A percentile compares a stretch with the other conserved stretches of the same genome.
Evolutionary conservation across 73 alveolate genomes (phyloP).

Genomic region (Paraurostyla sp.): DNA sequence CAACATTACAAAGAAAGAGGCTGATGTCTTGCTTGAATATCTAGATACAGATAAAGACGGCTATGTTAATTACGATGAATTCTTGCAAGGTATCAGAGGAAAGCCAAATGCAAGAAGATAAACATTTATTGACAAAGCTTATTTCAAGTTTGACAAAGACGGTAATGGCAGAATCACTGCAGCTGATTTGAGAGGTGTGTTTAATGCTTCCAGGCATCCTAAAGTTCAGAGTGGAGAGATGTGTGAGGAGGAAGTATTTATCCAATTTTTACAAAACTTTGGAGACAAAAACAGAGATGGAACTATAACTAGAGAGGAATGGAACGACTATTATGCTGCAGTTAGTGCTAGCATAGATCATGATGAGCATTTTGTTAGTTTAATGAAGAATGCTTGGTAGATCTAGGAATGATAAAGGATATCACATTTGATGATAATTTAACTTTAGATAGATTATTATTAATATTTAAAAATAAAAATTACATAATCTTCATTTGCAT

Average conservation of each 20-base stretch:
- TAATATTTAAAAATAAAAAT: no score
- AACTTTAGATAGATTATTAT: neutral
- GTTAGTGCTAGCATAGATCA: conserved; percentile 85
- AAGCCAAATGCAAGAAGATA: conserved; percentile 78
- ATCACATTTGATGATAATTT: neutral
- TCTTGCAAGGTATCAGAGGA: conserved; percentile 79
- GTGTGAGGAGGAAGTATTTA: conserved; percentile 74
- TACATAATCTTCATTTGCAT: neutral
- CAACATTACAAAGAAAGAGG: conserved; percentile 76
- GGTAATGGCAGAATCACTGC: conserved; percentile 71
- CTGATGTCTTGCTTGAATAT: conserved; percentile 76
- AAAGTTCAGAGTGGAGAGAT: conserved; percentile 73
- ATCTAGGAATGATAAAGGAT: no score
- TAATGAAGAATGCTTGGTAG: conserved; percentile 82
- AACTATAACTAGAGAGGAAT: conserved; percentile 84
- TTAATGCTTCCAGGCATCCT: conserved; percentile 77
- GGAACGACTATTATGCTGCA: conserved; percentile 91
- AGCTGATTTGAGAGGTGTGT: conserved; percentile 76
- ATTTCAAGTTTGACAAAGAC: conserved; percentile 71
- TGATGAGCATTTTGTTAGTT: conserved; percentile 85
- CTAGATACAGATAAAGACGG: conserved; percentile 83
- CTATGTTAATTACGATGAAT: conserved; percentile 75
- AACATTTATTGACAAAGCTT: conserved; percentile 78
- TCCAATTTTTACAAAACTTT: conserved; percentile 74
- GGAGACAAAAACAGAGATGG: conserved; percentile 84